Conservation (phyloP, 2,329 filamentous ascomycete species). For the Fusarium dlaminii region DNA sequence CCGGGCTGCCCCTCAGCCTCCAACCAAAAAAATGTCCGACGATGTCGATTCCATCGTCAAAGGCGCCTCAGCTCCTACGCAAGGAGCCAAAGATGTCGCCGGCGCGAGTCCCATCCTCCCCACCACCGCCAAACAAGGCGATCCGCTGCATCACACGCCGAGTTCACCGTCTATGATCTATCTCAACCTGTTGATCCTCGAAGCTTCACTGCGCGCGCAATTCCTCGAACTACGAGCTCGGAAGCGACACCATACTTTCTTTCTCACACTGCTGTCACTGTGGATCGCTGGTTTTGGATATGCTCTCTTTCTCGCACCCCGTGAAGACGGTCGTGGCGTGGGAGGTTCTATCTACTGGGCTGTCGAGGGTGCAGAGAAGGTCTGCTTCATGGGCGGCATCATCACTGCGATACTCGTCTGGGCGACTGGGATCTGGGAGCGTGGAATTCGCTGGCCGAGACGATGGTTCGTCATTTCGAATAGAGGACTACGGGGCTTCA, state of each 20-base stretch:
- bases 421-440: conserved; percentile 96
- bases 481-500: conserved; percentile 88
- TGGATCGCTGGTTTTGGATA: conserved; percentile 92
- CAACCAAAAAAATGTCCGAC: conserved; percentile 62
- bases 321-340: conserved; percentile 90
- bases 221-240: conserved; percentile 91
- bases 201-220: conserved; percentile 90
- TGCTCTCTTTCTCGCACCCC: conserved; percentile 91
- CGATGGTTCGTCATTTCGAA: conserved; percentile 92
- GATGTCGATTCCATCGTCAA: conserved; percentile 91
- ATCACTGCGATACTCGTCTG: conserved; percentile 89
- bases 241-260: conserved; percentile 91
- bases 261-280: conserved; percentile 78
- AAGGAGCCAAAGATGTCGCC: conserved; percentile 54
- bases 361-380: conserved; percentile 87
- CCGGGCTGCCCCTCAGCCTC: conserved; percentile 39
- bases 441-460: conserved; percentile 92
- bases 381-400: conserved; percentile 90
- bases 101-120: conserved; percentile 56
- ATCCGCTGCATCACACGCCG: conserved; percentile 84
- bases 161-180: conserved; percentile 96
- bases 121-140: conserved; percentile 60
- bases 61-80: conserved; percentile 77
- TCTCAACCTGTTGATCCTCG: conserved; percentile 95
- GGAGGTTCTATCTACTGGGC: conserved; percentile 98